These are phyloP conservation scores for Trichophyton schoenleinii DNA, from an alignment of 2,329 filamentous ascomycete genomes.

Conservation along the genomic window DNA sequence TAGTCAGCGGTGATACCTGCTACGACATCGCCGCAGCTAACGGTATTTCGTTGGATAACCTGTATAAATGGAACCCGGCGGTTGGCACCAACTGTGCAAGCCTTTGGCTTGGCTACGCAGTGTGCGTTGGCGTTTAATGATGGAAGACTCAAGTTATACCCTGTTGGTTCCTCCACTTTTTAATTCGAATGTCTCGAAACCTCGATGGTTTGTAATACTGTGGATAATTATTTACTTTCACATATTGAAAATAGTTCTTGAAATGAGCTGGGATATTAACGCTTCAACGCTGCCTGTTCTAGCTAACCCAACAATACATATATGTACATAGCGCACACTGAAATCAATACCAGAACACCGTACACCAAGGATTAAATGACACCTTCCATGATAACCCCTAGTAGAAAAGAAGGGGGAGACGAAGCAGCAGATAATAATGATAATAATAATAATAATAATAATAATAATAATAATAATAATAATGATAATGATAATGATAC, in stretches of 20 bases:
- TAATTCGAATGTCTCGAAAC: too few relatives aligned
- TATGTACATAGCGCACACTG: too few relatives aligned
- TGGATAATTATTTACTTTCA: too few relatives aligned
- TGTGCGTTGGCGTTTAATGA: background rate
- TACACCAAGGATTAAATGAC: background rate
- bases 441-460: background rate
- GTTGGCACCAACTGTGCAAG: slow-evolving; percentile 2
- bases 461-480: background rate
- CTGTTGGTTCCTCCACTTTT: too few relatives aligned
- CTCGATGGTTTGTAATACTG: too few relatives aligned
- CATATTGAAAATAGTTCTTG: too few relatives aligned
- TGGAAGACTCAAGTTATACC: background rate
- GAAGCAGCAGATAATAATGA: background rate
- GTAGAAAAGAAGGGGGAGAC: too few relatives aligned
- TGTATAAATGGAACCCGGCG: slow-evolving; percentile 16
- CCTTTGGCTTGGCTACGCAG: background rate
- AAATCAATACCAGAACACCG: background rate
- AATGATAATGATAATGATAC: background rate
- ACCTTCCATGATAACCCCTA: background rate
- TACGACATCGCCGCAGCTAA: slow-evolving; percentile 2
- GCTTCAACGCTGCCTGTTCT: too few relatives aligned
- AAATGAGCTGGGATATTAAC: too few relatives aligned
- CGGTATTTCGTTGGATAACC: slow-evolving; percentile 10
- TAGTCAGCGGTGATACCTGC: background rate
- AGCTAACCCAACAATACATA: too few relatives aligned